Percentiles rank a stretch among this genome's conserved stretches.
phyloP scores from a whole-genome alignment of 2,329 filamentous ascomycete genomes.

The Didymella pomorum region DNA sequence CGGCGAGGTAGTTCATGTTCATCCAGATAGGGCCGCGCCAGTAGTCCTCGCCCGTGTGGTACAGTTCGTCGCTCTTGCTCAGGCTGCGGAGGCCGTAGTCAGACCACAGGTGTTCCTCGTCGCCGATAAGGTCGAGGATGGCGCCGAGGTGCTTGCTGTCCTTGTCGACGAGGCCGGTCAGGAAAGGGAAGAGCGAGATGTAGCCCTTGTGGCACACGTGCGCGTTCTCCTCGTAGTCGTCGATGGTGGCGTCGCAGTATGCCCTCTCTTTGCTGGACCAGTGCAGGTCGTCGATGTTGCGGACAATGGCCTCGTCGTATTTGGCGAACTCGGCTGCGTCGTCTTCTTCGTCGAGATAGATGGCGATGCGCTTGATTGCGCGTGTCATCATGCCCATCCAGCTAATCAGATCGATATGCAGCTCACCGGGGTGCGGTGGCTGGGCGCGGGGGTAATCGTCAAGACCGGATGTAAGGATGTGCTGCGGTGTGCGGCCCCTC shows the following conservation, averaged over 20 bases:
- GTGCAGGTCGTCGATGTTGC: constrained; percentile 91
- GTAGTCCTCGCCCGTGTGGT: constrained; percentile 94
- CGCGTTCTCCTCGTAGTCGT: constrained; percentile 89
- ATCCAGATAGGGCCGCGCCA: constrained; percentile 97
- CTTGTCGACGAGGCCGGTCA: constrained; percentile 78
- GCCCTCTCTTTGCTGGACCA: constrained; percentile 83
- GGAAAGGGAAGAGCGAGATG: constrained; percentile 89
- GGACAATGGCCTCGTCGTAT: constrained; percentile 77
- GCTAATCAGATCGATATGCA: constrained; percentile 91
- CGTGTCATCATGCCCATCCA: constrained; percentile 98
- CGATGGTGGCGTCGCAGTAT: constrained; percentile 94
- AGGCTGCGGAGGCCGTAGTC: constrained; percentile 87
- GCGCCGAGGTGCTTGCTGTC: constrained; percentile 78
- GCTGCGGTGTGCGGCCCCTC: constrained; percentile 85
- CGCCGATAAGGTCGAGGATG: constrained; percentile 77
- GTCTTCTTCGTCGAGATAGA: constrained; percentile 75
- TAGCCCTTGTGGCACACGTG: constrained; percentile 98
- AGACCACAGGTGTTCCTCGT: constrained; percentile 90
- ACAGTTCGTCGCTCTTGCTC: constrained; percentile 82
- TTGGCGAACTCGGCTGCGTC: constrained; percentile 76
- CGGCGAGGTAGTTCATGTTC: constrained; percentile 91
- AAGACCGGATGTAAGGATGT: constrained; percentile 90
- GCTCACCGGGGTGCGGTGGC: constrained; percentile 92
- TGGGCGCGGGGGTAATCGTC: constrained; percentile 96
- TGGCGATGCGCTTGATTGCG: constrained; percentile 81